Evolutionary conservation across 2,329 filamentous ascomycete species (phyloP).

Genomic region (Penicillium occitanis): DNA sequence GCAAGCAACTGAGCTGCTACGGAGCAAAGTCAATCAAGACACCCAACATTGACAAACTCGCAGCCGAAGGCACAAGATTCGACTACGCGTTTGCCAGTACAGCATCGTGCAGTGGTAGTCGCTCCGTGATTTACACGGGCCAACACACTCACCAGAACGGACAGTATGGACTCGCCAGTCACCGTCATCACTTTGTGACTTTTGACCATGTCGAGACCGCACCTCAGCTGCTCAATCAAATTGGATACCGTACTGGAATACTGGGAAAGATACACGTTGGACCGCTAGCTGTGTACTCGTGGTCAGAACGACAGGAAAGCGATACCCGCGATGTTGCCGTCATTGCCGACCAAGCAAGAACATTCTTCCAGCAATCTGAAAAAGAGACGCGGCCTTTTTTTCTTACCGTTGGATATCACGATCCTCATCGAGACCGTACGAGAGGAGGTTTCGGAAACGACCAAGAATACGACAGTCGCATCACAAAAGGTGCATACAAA

Average conservation of each 20-base stretch:
- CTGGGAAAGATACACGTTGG: constrained; percentile 54
- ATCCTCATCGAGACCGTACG: constrained; percentile 48
- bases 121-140: constrained; percentile 52
- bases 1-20: constrained; percentile 40
- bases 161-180: constrained; percentile 46
- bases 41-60: constrained; percentile 46
- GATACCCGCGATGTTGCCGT: constrained; percentile 46
- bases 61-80: constrained; percentile 40
- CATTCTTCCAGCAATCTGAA: constrained; percentile 41
- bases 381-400: constrained; percentile 40
- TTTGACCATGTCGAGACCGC: constrained; percentile 47
- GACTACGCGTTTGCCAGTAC: constrained; percentile 24
- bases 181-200: constrained; percentile 46
- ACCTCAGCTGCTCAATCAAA: constrained; percentile 40
- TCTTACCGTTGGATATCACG: constrained; percentile 49
- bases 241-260: constrained; percentile 50
- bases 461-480: constrained; percentile 31
- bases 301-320: constrained; percentile 45
- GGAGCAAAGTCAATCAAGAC: constrained; percentile 29
- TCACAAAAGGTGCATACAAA: constrained; percentile 29
- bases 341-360: constrained; percentile 40
- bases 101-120: constrained; percentile 52
- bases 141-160: constrained; percentile 51
- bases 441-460: constrained; percentile 49
- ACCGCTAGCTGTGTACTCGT: constrained; percentile 43